Evolutionary conservation across 1,284 basidiomycete genomes (phyloP), one percentile per base, ranked within the genome.

Genomic region (Agroathelia rolfsii): DNA sequence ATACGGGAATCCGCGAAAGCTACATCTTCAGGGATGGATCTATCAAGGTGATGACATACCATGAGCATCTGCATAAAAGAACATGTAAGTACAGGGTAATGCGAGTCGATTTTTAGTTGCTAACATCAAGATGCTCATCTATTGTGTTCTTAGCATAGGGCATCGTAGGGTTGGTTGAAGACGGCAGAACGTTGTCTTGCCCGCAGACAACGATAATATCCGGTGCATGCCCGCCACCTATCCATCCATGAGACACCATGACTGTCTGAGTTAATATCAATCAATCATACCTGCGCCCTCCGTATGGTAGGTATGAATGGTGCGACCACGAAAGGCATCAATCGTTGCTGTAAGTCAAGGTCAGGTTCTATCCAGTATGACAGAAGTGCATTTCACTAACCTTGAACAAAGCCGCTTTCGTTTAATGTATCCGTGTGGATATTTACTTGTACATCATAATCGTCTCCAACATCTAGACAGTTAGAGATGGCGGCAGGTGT

Each of bases 401-500:
- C 80, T 55, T 94, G 84, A 8, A 93, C 87, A 49, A 89, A 94
- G 5, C 92, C 92, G 44, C 84, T 87, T 61, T 95, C 90, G 54
- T 95, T 95, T 41, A 94, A 58, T 1, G 94, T 98, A 55, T 98
- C 94, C 1, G 92, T 95, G 53, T 99, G 95, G 35, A 99, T 96
- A 53, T 94, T 95, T 41, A 92, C 77, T 67, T 96, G 93, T 5
- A 99, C 87, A 51, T 99, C 95, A 53, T 87, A 93, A 46, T 89
- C 72, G 50, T 98, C 90, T 2, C 71, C 93, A 11, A 96, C 72
- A 37, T 77, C 74, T 41, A 99, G 64, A 40, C 78, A 82, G 30
- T 72, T 80, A 44, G 70, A 66, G 47, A 98, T 97, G 1, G 74
- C 75, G 10, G 76, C 78, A 0, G 94, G 94, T 2, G 93, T 96